These are phyloP conservation scores for Heritiera littoralis DNA, from an alignment of 345 rosid genomes.

Conservation along the genomic window DNA sequence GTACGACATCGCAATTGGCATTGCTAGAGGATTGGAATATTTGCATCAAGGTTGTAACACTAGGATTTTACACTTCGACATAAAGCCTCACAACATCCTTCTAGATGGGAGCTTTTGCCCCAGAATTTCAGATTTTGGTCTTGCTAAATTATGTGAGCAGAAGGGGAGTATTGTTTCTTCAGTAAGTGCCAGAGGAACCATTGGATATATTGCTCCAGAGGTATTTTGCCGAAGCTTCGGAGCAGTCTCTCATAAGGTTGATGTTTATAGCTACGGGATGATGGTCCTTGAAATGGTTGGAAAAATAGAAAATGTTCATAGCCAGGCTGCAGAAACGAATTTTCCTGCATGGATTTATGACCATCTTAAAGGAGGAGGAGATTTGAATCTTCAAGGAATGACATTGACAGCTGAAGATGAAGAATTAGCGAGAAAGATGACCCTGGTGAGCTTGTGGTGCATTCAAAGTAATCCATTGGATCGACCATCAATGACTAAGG, in stretches of 20 bases:
- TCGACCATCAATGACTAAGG: constrained; percentile 46
- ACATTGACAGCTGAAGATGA: neutral
- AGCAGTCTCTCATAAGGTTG: neutral
- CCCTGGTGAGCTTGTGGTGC: constrained; percentile 23
- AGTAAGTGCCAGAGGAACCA: constrained; percentile 28
- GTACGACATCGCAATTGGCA: constrained; percentile 23
- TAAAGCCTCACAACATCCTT: constrained; percentile 43
- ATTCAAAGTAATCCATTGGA: constrained; percentile 46
- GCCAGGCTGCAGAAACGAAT: constrained; percentile 14
- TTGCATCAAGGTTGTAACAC: constrained; percentile 39
- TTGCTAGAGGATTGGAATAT: constrained; percentile 41
- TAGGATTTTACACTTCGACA: constrained; percentile 38
- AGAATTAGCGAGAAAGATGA: constrained; percentile 21
- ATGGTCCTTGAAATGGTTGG: constrained; percentile 31
- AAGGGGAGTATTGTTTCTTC: constrained; percentile 29
- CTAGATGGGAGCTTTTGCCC: constrained; percentile 31
- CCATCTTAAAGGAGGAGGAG: constrained; percentile 2
- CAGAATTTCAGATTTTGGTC: constrained; percentile 40
- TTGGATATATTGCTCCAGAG: constrained; percentile 38
- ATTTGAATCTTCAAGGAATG: constrained; percentile 3
- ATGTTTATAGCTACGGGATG: constrained; percentile 19
- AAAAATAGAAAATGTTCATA: constrained; percentile 17
- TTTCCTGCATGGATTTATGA: constrained; percentile 28
- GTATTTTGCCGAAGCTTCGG: constrained; percentile 32
- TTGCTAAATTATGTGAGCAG: constrained; percentile 33